Conservation (phyloP, 768 basidiomycete species). For the Amanita pallidorosea region DNA sequence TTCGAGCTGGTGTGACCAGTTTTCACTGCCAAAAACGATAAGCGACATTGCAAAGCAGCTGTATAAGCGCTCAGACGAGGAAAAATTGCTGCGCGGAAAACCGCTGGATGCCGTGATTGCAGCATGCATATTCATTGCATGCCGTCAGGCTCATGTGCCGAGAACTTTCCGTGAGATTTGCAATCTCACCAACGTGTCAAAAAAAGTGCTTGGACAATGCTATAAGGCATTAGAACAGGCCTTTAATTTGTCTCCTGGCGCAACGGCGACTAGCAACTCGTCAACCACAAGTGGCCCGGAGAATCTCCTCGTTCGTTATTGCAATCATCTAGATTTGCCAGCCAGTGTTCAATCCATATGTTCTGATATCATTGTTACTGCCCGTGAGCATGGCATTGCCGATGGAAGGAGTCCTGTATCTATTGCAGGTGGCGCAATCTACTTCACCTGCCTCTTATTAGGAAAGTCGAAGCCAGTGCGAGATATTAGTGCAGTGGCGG, state of each 20-base stretch:
- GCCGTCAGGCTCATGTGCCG: slow-evolving; percentile 90
- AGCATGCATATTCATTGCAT: slow-evolving; percentile 97
- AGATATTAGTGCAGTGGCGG: slow-evolving; percentile 86
- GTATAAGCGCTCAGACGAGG: slow-evolving; percentile 95
- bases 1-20: slow-evolving; percentile 89
- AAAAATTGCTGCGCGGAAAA: slow-evolving; percentile 86
- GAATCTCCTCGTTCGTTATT: slow-evolving; percentile 84
- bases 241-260: slow-evolving; percentile 80
- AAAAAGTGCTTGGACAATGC: slow-evolving; percentile 91
- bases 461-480: slow-evolving; percentile 64
- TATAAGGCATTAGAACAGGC: slow-evolving; percentile 84
- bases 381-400: slow-evolving; percentile 77
- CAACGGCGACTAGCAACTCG: slow-evolving; percentile 40
- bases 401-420: slow-evolving; percentile 94
- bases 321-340: slow-evolving; percentile 84
- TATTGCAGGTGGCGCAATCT: slow-evolving; percentile 96
- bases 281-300: slow-evolving; percentile 63
- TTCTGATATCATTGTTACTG: slow-evolving; percentile 70
- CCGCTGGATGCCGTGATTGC: slow-evolving; percentile 90
- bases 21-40: slow-evolving; percentile 88
- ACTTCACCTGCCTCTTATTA: slow-evolving; percentile 80
- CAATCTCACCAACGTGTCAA: slow-evolving; percentile 86
- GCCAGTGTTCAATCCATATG: slow-evolving; percentile 77
- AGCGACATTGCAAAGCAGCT: slow-evolving; percentile 95
- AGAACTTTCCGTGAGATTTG: slow-evolving; percentile 95